Conservation (phyloP, 106 monocot species). For the Phalaenopsis equestris region DNA sequence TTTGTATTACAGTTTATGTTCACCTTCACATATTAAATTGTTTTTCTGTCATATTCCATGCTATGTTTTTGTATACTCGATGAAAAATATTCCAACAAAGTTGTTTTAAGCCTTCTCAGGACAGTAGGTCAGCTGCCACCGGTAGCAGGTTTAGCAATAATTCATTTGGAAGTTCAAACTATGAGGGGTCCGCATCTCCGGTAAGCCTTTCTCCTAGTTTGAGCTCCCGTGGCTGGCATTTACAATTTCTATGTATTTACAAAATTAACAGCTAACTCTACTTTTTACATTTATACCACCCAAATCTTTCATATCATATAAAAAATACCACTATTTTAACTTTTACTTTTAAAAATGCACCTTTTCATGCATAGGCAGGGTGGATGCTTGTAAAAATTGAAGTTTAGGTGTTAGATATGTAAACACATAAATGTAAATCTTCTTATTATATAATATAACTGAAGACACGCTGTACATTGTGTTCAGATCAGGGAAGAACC, state of each 20-base stretch:
- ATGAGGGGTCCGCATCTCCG: constrained; percentile 44
- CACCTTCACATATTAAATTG: background rate
- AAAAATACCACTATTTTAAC: too few species aligned
- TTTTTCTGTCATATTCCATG: background rate
- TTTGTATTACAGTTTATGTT: background rate
- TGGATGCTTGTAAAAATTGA: too few species aligned
- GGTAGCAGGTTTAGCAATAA: constrained; percentile 47
- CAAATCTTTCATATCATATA: too few species aligned
- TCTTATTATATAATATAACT: background rate
- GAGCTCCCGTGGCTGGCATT: background rate
- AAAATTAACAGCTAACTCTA: too few species aligned
- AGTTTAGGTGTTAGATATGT: too few species aligned
- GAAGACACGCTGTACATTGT: constrained; percentile 4
- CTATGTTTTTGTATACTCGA: background rate
- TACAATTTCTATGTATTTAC: too few species aligned
- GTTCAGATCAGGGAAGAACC: constrained; percentile 79
- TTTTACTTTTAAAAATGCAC: too few species aligned
- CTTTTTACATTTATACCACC: too few species aligned
- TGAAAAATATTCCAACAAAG: background rate
- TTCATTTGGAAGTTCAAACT: constrained; percentile 27
- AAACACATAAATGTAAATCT: too few species aligned
- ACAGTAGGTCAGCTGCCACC: constrained; percentile 29
- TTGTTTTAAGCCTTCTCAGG: constrained; percentile 22
- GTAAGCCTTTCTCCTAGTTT: constrained; percentile 19
- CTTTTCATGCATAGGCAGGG: too few species aligned